Evolutionary conservation across 768 basidiomycete species (phyloP).

Genomic region (Termitomyces sp.): DNA sequence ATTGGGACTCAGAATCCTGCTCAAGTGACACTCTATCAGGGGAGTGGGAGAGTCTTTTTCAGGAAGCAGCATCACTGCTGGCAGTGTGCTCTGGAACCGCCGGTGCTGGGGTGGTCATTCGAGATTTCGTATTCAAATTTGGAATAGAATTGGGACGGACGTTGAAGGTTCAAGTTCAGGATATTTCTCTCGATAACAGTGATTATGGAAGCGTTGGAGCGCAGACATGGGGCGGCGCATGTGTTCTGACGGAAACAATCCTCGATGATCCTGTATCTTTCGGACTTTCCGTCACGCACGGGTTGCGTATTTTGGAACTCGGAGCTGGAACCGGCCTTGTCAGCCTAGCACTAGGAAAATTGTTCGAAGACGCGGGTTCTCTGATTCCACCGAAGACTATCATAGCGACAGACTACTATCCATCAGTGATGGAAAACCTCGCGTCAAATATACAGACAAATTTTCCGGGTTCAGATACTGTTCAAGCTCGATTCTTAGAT

Average conservation of each 20-base stretch:
- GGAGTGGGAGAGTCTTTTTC: constrained; percentile 34
- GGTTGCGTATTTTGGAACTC: constrained; percentile 61
- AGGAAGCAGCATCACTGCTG: constrained; percentile 55
- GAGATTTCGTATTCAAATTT: constrained; percentile 42
- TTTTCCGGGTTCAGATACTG: constrained; percentile 23
- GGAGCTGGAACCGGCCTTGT: constrained; percentile 85
- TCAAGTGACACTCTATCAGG: background rate
- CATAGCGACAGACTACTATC: constrained; percentile 75
- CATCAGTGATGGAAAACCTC: constrained; percentile 68
- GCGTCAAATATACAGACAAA: constrained; percentile 53
- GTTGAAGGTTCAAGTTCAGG: constrained; percentile 46
- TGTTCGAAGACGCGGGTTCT: constrained; percentile 23
- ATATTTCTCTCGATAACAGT: constrained; percentile 64
- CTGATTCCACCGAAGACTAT: constrained; percentile 21
- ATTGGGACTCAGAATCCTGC: background rate
- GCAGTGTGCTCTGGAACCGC: constrained; percentile 60
- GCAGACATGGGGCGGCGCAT: constrained; percentile 88
- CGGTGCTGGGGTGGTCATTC: constrained; percentile 52
- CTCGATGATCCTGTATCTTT: constrained; percentile 50
- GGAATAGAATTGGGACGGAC: constrained; percentile 8
- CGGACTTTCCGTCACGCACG: constrained; percentile 23
- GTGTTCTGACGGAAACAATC: constrained; percentile 72
- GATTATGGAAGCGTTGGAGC: constrained; percentile 73
- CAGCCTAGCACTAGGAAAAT: constrained; percentile 50
- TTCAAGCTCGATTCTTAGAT: constrained; percentile 43